phyloP scores from a whole-genome alignment of 2,329 filamentous ascomycete genomes.

The Teratosphaeriaceae sp. region DNA sequence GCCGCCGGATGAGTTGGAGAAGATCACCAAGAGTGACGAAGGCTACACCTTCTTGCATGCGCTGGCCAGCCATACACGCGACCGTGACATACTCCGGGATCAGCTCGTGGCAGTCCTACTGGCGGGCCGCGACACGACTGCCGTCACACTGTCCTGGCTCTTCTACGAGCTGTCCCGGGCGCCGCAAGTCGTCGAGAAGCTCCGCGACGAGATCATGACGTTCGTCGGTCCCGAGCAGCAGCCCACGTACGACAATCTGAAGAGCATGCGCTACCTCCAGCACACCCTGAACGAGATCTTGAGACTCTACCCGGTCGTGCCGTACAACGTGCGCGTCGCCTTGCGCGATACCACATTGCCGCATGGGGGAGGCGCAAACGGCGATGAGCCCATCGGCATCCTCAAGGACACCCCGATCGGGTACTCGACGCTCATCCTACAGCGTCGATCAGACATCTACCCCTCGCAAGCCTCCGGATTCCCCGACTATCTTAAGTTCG shows the following conservation, averaged over 20 bases:
- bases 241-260: constrained; percentile 70
- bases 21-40: constrained; percentile 63
- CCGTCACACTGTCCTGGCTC: constrained; percentile 70
- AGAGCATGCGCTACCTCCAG: constrained; percentile 75
- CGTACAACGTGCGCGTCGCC: constrained; percentile 43
- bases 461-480: constrained; percentile 32
- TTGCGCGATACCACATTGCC: constrained; percentile 44
- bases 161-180: constrained; percentile 74
- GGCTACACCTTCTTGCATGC: constrained; percentile 83
- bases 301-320: constrained; percentile 44
- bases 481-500: constrained; percentile 36
- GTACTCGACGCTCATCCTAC: constrained; percentile 44
- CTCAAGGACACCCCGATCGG: constrained; percentile 38
- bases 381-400: constrained; percentile 39
- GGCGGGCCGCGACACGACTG: constrained; percentile 83
- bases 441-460: constrained; percentile 44
- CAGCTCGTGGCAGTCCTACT: constrained; percentile 78
- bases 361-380: constrained; percentile 41
- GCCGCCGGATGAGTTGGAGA: constrained; percentile 62
- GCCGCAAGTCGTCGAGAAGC: constrained; percentile 58
- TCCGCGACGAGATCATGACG: constrained; percentile 66
- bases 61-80: constrained; percentile 70
- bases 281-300: constrained; percentile 39
- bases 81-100: constrained; percentile 64
- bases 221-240: constrained; percentile 56